phyloP scores from a whole-genome alignment of 2,329 filamentous ascomycete genomes.

The Epichloe gansuensis region DNA sequence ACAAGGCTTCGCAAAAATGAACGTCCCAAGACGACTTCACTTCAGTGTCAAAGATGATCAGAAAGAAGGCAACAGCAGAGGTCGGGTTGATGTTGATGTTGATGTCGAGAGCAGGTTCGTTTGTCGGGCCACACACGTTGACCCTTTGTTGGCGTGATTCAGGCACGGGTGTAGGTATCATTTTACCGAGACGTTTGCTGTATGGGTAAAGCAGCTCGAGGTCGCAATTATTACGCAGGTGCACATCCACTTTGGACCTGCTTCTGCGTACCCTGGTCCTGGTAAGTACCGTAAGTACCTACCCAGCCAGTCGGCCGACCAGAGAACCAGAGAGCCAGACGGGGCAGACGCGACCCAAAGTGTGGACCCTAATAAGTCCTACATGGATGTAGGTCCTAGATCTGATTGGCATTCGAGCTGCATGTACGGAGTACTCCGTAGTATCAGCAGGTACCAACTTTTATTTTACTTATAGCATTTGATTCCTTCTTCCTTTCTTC shows the following conservation, averaged over 20 bases:
- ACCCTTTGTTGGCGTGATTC: slow-evolving; percentile 2
- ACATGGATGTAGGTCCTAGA: too few relatives aligned
- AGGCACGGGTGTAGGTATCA: background rate
- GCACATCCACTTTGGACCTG: background rate
- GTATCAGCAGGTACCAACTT: too few relatives aligned
- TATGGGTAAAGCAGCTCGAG: background rate
- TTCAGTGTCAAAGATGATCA: background rate
- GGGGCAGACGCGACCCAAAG: background rate
- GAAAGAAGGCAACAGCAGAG: background rate
- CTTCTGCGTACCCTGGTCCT: background rate
- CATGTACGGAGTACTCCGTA: too few relatives aligned
- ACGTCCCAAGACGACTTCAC: background rate
- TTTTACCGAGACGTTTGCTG: background rate
- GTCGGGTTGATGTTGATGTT: background rate
- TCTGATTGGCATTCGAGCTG: too few relatives aligned
- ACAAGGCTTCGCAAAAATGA: background rate
- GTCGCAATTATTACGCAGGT: background rate
- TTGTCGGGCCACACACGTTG: background rate
- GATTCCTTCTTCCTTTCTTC: too few relatives aligned
- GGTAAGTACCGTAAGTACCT: background rate
- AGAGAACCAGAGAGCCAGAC: too few relatives aligned
- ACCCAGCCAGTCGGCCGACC: background rate
- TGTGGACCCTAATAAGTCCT: background rate
- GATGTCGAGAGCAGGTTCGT: background rate
- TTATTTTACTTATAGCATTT: too few relatives aligned